A percentile compares a stretch with the other conserved stretches of the same genome.
These are phyloP conservation scores for Thyridium curvatum DNA, from an alignment of 2,329 filamentous ascomycete species.

Conservation along the genomic window DNA sequence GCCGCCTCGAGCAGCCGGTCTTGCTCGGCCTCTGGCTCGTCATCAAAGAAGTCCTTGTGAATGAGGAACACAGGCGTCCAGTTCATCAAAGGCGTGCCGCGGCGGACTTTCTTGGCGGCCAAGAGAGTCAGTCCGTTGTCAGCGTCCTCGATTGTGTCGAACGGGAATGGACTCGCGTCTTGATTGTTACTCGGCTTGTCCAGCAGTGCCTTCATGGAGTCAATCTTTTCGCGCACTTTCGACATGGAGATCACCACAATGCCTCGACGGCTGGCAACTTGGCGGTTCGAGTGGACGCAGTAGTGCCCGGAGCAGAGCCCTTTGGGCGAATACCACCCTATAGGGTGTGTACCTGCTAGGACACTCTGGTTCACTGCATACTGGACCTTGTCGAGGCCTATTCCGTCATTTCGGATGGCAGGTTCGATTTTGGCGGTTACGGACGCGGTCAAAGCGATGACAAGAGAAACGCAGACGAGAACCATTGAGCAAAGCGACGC, in stretches of 20 bases:
- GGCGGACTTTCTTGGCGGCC: constrained; percentile 12
- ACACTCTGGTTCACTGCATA: too few relatives aligned
- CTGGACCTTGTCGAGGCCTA: too few relatives aligned
- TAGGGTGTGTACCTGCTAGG: neutral
- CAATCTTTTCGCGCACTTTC: constrained; percentile 14
- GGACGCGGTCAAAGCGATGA: too few relatives aligned
- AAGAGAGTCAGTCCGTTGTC: constrained; percentile 11
- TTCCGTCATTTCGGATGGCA: too few relatives aligned
- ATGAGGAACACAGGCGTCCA: constrained; percentile 15
- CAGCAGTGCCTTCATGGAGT: constrained; percentile 12
- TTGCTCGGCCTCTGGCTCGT: constrained; percentile 12
- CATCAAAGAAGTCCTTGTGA: constrained; percentile 9
- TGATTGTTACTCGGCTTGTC: constrained; percentile 9
- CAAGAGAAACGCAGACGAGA: too few relatives aligned
- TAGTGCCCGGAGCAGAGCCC: constrained; percentile 12
- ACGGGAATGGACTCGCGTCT: constrained; percentile 5
- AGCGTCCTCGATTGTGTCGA: constrained; percentile 7
- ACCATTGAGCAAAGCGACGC: too few relatives aligned
- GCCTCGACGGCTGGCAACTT: constrained; percentile 12
- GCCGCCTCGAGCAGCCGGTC: constrained; percentile 14
- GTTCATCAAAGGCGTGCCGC: constrained; percentile 14
- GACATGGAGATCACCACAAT: constrained; percentile 12
- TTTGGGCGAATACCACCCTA: constrained; percentile 17
- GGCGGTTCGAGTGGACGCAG: constrained; percentile 18
- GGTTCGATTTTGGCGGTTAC: too few relatives aligned